Percentiles rank a stretch among this genome's conserved stretches.
phyloP scores from a whole-genome alignment of 2,329 filamentous ascomycete genomes.

The Fusarium bulbicola region DNA sequence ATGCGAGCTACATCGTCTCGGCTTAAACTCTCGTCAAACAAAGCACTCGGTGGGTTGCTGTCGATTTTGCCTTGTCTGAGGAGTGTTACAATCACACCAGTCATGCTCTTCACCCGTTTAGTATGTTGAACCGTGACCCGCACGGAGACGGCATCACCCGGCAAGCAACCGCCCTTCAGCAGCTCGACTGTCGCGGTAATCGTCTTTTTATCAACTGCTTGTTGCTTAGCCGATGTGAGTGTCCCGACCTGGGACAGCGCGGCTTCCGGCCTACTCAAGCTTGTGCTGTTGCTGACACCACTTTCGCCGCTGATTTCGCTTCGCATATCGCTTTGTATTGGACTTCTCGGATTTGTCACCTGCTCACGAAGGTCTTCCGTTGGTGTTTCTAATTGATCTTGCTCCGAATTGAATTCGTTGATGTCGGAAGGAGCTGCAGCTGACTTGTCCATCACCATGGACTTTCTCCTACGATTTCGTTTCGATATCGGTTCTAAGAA shows the following conservation, averaged over 20 bases:
- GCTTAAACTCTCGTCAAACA: slow-evolving; percentile 61
- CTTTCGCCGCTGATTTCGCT: slow-evolving; percentile 80
- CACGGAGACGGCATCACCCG: slow-evolving; percentile 84
- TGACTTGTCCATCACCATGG: slow-evolving; percentile 55
- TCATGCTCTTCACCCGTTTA: slow-evolving; percentile 88
- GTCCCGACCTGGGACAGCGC: slow-evolving; percentile 47
- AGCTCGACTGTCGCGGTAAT: slow-evolving; percentile 90
- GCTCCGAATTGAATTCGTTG: slow-evolving; percentile 48
- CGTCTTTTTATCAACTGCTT: slow-evolving; percentile 71
- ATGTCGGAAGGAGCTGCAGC: slow-evolving; percentile 55
- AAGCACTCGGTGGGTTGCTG: slow-evolving; percentile 66
- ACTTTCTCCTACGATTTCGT: slow-evolving; percentile 70
- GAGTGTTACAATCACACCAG: slow-evolving; percentile 91
- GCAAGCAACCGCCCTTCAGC: slow-evolving; percentile 81
- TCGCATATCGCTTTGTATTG: slow-evolving; percentile 62
- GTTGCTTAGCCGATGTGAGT: slow-evolving; percentile 50
- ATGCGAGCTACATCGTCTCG: slow-evolving; percentile 72
- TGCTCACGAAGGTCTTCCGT: slow-evolving; percentile 51
- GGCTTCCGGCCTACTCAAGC: slow-evolving; percentile 62
- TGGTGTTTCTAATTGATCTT: slow-evolving; percentile 52
- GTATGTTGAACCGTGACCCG: slow-evolving; percentile 87
- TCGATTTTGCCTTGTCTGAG: slow-evolving; percentile 93
- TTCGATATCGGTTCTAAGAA: slow-evolving; percentile 88
- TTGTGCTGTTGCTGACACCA: slow-evolving; percentile 71
- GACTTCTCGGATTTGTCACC: slow-evolving; percentile 51